A percentile compares a stretch with the other conserved stretches of the same genome.
Evolutionary conservation across 129 eudicot genomes (phyloP).

Genomic region (Silybum marianum): DNA sequence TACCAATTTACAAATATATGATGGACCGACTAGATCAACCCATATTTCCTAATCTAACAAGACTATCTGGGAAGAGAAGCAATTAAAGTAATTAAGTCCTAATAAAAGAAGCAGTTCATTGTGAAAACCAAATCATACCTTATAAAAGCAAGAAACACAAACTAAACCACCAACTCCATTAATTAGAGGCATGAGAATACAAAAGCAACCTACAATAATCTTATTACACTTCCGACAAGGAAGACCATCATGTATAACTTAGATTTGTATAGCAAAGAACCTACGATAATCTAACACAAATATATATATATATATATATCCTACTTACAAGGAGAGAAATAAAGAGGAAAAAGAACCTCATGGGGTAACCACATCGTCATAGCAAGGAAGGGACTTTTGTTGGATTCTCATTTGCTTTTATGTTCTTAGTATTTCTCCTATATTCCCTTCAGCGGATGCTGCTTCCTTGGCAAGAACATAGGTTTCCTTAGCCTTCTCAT

Average conservation of each 20-base stretch:
- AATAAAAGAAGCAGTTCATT: neutral
- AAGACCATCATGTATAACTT: slow-evolving; percentile 8
- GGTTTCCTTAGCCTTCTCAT: slow-evolving; percentile 27
- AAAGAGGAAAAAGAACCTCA: slow-evolving; percentile 27
- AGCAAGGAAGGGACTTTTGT: neutral
- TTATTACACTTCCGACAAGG: slow-evolving; percentile 15
- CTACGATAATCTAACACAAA: neutral
- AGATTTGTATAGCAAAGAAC: slow-evolving; percentile 4
- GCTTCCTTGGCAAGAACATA: slow-evolving; percentile 57
- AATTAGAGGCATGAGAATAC: neutral
- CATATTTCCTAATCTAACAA: neutral
- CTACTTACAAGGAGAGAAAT: neutral
- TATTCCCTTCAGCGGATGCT: slow-evolving; percentile 44
- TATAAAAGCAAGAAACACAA: neutral
- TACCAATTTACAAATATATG: slow-evolving; percentile 1
- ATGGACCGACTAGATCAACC: neutral
- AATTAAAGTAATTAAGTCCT: neutral
- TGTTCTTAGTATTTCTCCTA: slow-evolving; percentile 38
- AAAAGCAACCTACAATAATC: slow-evolving; percentile 13
- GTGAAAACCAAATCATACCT: neutral
- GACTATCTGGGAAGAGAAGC: slow-evolving; percentile 14
- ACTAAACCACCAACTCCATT: neutral
- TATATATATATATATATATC: neutral
- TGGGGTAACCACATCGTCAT: neutral
- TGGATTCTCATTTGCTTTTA: slow-evolving; percentile 20